These are phyloP conservation scores for Kitagawia praeruptora DNA, from an alignment of 129 eudicot genomes.

Conservation along the genomic window DNA sequence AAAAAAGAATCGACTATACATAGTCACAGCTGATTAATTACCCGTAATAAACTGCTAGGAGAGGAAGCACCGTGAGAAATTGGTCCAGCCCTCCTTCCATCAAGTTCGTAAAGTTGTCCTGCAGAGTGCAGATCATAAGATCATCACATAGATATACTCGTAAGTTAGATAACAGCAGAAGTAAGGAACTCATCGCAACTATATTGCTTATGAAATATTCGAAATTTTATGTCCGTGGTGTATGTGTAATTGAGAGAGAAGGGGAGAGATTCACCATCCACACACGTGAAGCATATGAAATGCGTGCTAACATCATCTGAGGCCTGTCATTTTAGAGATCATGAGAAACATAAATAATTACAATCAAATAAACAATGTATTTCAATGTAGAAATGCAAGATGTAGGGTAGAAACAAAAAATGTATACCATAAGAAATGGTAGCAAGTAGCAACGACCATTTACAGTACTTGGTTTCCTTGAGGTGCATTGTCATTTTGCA, in stretches of 20 bases:
- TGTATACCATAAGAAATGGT: neutral
- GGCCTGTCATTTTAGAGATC: constrained; percentile 46
- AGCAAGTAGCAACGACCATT: neutral
- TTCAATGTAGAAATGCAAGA: neutral
- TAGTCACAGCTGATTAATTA: constrained; percentile 8
- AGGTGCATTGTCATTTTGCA: neutral
- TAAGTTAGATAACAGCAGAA: neutral
- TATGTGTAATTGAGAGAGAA: constrained; percentile 9
- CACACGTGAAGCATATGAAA: constrained; percentile 81
- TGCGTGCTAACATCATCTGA: constrained; percentile 68
- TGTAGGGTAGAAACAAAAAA: neutral
- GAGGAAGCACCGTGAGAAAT: constrained; percentile 79
- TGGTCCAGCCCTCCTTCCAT: constrained; percentile 79
- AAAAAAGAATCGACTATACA: no score
- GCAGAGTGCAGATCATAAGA: neutral
- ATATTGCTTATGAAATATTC: neutral
- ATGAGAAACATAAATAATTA: neutral
- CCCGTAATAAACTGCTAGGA: constrained; percentile 55
- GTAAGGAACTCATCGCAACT: neutral
- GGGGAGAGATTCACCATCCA: constrained; percentile 44
- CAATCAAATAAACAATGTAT: neutral
- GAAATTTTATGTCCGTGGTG: neutral
- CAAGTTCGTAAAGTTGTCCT: constrained; percentile 90
- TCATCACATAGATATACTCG: neutral
- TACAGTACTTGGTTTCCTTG: neutral